These are phyloP conservation scores for Pyricularia sp. DNA, from an alignment of 2,329 filamentous ascomycete genomes.

Conservation along the genomic window DNA sequence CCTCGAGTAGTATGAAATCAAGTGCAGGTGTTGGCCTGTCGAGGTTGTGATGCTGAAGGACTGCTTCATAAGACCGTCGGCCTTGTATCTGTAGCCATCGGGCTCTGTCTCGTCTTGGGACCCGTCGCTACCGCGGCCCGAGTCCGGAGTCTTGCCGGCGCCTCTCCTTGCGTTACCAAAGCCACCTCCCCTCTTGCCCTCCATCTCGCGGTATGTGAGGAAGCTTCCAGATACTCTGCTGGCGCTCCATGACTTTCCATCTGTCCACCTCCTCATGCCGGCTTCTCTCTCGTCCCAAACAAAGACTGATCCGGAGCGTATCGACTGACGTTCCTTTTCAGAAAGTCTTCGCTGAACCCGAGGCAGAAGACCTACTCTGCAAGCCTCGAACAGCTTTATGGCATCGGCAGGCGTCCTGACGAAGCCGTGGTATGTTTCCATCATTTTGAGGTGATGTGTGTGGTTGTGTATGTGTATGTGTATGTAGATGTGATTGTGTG, in stretches of 20 bases:
- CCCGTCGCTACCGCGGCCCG: slow-evolving; percentile 67
- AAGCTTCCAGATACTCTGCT: slow-evolving; percentile 97
- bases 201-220: slow-evolving; percentile 96
- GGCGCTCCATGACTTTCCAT: slow-evolving; percentile 98
- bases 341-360: slow-evolving; percentile 88
- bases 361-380: slow-evolving; percentile 77
- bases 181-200: slow-evolving; percentile 83
- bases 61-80: slow-evolving; percentile 97
- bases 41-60: slow-evolving; percentile 98
- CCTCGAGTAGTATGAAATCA: slow-evolving; percentile 94
- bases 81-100: slow-evolving; percentile 90
- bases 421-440: slow-evolving; percentile 96
- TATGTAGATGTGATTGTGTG: not conserved
- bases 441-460: slow-evolving; percentile 29
- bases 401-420: slow-evolving; percentile 94
- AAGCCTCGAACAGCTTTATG: slow-evolving; percentile 98
- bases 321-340: slow-evolving; percentile 93
- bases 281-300: slow-evolving; percentile 99
- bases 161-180: slow-evolving; percentile 51
- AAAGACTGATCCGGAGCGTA: slow-evolving; percentile 93
- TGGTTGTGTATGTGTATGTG: not conserved
- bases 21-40: slow-evolving; percentile 78
- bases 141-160: slow-evolving; percentile 73
- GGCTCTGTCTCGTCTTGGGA: slow-evolving; percentile 78
- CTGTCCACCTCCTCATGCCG: slow-evolving; percentile 96